Base-by-base conservation (phyloP, 2,329 filamentous ascomycete genomes). In the Botrytis fabae region DNA sequence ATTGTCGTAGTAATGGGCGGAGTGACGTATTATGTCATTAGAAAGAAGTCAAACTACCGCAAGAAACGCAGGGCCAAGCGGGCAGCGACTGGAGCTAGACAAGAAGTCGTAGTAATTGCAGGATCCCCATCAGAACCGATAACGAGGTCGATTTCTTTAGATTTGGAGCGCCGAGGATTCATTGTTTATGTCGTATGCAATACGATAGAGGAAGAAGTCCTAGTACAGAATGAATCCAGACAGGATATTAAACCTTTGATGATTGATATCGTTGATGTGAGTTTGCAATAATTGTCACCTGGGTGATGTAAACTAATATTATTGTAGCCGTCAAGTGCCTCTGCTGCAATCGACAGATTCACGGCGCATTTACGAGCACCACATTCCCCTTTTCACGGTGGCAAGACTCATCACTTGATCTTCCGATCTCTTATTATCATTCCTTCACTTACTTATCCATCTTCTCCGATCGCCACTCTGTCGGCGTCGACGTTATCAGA, bases 141-240 rank as follows among this genome's bases (percentile, higher is more conserved):
- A 79, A 95, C 94, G 10, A 92, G 91, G 79, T 94, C 93, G 18
- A 85, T 98, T 71, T 90, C 94, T 2, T 83, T 95, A 65, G 96
- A 99, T 80, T 85, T 99, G 77, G 96, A 98, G 83, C 87, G 94
- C 74, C 90, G 94, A 76, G 96, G 96, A 7, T 98, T 97, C 81
- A 93, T 98, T 74, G 93, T 98, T 72, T 99, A 94, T 81, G 86
- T 99, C 74, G 93, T 97, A 0, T 95, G 94, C 79, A 92, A 90
- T 76, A 93, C 90, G n/a, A 84, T 90, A 74, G 93, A 97, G 78
- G 95, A 98, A 77, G 94, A 98, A 81, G 86, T 91, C 51, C 84
- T 92, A 75, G 90, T 98, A 22, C 89, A 93, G 74, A 88, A 89
- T 74, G 89, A 97, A 81, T 88, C 90, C n/a, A 87, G 94, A 75